These are phyloP conservation scores for Purshia tridentata DNA, from an alignment of 306 rosid genomes.

Conservation along the genomic window DNA sequence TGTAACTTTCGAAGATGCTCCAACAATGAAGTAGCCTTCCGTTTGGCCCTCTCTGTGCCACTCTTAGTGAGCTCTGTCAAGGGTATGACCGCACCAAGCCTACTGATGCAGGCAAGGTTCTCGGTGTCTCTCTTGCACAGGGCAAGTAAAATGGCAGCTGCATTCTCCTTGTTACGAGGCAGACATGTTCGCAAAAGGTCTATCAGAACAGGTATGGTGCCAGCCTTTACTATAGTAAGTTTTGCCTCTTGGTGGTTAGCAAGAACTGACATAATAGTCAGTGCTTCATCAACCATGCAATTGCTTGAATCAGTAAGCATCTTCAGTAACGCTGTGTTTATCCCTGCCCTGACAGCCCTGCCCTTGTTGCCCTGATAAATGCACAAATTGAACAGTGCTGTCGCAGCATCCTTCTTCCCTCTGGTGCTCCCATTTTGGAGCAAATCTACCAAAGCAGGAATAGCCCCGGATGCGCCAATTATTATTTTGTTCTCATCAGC, in stretches of 20 bases:
- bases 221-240: conserved; percentile 68
- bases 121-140: conserved; percentile 78
- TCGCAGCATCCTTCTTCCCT: conserved; percentile 94
- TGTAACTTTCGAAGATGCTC: conserved; percentile 78
- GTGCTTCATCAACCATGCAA: conserved; percentile 83
- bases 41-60: conserved; percentile 89
- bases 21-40: conserved; percentile 86
- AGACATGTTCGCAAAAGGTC: conserved; percentile 81
- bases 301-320: conserved; percentile 86
- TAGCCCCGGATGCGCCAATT: conserved; percentile 93
- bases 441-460: conserved; percentile 80
- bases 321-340: conserved; percentile 62
- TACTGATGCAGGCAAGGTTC: conserved; percentile 70
- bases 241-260: conserved; percentile 94
- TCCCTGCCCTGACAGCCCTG: conserved; percentile 81
- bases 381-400: conserved; percentile 88
- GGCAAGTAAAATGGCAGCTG: conserved; percentile 83
- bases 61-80: conserved; percentile 68
- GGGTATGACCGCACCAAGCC: conserved; percentile 89
- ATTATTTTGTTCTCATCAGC: conserved; percentile 95
- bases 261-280: conserved; percentile 90
- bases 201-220: conserved; percentile 84
- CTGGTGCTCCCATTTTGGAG: conserved; percentile 84
- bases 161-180: conserved; percentile 89
- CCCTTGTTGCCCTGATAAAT: conserved; percentile 98